These are phyloP conservation scores for Miscanthus lutarioriparius DNA, from an alignment of 176 grass and related monocot species.

Conservation along the genomic window DNA sequence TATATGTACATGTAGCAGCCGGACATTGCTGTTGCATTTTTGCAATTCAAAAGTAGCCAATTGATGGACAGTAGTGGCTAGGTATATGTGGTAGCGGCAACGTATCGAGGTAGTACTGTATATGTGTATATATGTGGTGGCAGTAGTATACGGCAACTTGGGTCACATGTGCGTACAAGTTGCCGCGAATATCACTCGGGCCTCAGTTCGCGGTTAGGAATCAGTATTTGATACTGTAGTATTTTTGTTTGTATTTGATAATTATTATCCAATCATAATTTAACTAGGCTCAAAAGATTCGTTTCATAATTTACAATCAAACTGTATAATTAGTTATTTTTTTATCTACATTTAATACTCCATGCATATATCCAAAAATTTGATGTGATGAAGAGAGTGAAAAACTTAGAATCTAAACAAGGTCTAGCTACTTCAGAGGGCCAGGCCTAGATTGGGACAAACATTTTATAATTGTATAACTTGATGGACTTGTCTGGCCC, in stretches of 20 bases:
- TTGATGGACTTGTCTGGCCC: background rate
- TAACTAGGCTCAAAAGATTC: too few species aligned
- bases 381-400: too few species aligned
- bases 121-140: background rate
- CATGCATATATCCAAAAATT: too few species aligned
- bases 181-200: slow-evolving; percentile 17
- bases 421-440: background rate
- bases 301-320: too few species aligned
- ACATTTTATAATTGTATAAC: background rate
- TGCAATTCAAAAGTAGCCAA: background rate
- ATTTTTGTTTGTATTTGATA: too few species aligned
- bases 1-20: background rate
- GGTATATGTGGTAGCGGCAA: background rate
- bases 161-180: background rate
- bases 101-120: background rate
- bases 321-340: too few species aligned
- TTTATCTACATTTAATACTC: too few species aligned
- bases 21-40: background rate
- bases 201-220: too few species aligned
- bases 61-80: background rate
- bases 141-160: background rate
- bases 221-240: too few species aligned
- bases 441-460: background rate
- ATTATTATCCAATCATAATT: too few species aligned
- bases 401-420: too few species aligned